Evolutionary conservation across 2,329 filamentous ascomycete genomes (phyloP).

Genomic region (Lachnellula arida): DNA sequence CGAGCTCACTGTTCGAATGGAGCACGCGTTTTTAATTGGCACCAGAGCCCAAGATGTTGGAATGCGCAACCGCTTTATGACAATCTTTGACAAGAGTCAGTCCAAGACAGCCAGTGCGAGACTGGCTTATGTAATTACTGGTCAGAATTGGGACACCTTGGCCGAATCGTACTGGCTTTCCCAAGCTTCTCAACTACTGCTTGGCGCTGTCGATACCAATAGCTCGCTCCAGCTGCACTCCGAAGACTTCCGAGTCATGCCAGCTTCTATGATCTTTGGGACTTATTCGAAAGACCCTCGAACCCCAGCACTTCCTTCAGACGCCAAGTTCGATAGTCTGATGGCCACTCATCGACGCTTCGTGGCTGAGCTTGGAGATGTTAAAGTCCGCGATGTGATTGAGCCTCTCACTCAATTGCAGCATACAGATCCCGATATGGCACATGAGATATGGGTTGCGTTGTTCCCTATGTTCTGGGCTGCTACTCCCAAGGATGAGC

Average conservation of each 20-base stretch:
- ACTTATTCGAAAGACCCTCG: conserved; percentile 66
- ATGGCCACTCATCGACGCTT: conserved; percentile 79
- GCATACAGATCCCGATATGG: conserved; percentile 76
- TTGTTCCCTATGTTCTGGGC: conserved; percentile 95
- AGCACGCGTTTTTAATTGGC: conserved; percentile 96
- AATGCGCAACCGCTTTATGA: conserved; percentile 95
- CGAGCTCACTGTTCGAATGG: conserved; percentile 92
- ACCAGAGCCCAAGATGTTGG: conserved; percentile 89
- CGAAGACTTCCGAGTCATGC: conserved; percentile 78
- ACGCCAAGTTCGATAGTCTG: conserved; percentile 77
- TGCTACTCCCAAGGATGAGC: conserved; percentile 79
- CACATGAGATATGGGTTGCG: conserved; percentile 84
- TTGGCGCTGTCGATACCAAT: conserved; percentile 86
- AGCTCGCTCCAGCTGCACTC: conserved; percentile 70
- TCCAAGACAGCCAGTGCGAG: conserved; percentile 89
- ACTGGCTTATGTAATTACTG: conserved; percentile 80
- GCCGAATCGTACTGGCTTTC: conserved; percentile 95
- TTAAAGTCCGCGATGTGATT: conserved; percentile 82
- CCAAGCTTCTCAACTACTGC: conserved; percentile 87
- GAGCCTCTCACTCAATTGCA: conserved; percentile 90
- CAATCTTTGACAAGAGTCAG: conserved; percentile 90
- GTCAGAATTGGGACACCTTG: conserved; percentile 96
- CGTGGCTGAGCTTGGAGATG: conserved; percentile 73
- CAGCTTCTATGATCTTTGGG: conserved; percentile 67
- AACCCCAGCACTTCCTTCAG: conserved; percentile 64